Base-by-base conservation (phyloP, 306 rosid species). In the Biancaea sappan region DNA sequence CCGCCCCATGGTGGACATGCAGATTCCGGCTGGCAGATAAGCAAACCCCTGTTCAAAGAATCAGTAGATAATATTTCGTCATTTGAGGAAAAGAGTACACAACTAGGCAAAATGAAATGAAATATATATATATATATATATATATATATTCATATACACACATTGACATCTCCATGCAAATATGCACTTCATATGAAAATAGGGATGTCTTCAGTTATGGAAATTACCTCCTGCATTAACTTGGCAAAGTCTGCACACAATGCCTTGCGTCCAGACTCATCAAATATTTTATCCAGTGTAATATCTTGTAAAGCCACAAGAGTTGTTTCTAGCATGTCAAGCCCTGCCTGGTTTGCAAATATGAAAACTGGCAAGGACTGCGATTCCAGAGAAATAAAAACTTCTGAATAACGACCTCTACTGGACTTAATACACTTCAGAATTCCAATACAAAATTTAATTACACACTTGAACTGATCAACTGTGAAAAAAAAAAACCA, bases 281-380 rank as follows among this genome's bases (percentile, higher is more conserved):
- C 98, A 9, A 92, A 95, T 34, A 92, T 92, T 82, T 86, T 95
- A 60, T 95, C 98, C 74, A 95, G 81, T 35, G 99, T 87, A 81
- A 95, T 90, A 87, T 95, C 99, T 83, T 90, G 99, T 15, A 95
- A 82, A 22, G 99, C 91, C 18, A 95, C 96, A 52, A 95, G 82
- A 19, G 97, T 92, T 24, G 99, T 95, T 73, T 95, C 99, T 77
- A 95, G 77, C 99, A 92, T 95, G 83, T 95, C 99, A 7, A 95
- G 96, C 56, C 99, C 99, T 1, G 97, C 86, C 85, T 95, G 95
- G 84, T 95, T 95, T 24, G 98, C 97, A 37, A 95, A 95, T 51
- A 86, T 85, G 79, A 95, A 95, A 65, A 95, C 93, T 0, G 98
- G 99, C 79, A 80, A 43, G 0, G 92, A 57, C 99, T 95, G 92